phyloP scores from a whole-genome alignment of 2,329 filamentous ascomycete genomes.

The Aspergillus piperis region DNA sequence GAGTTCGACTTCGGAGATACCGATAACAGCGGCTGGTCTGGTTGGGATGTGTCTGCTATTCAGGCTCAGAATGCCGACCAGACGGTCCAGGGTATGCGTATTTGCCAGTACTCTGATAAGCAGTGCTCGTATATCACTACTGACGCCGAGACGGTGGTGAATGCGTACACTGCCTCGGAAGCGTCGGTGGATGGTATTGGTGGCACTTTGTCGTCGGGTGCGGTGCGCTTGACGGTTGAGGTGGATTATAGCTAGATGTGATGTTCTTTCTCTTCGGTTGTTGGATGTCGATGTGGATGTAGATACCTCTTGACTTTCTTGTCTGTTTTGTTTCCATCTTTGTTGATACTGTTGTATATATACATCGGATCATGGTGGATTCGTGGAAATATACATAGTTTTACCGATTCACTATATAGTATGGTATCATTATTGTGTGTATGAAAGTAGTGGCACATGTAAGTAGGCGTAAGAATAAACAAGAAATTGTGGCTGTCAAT shows the following conservation, averaged over 20 bases:
- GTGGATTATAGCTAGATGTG: neutral
- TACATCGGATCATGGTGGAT: neutral
- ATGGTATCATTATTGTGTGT: neutral
- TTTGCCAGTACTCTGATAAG: constrained; percentile 29
- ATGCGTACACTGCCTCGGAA: constrained; percentile 31
- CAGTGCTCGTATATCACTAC: constrained; percentile 36
- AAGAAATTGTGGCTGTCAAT: too few species aligned
- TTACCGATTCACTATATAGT: neutral
- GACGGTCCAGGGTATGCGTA: constrained; percentile 38
- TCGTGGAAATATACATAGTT: neutral
- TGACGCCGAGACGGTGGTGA: constrained; percentile 23
- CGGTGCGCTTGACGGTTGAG: neutral
- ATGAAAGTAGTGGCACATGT: too few species aligned
- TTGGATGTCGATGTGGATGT: neutral
- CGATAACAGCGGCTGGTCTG: constrained; percentile 38
- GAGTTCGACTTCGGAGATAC: constrained; percentile 40
- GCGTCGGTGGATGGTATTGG: constrained; percentile 37
- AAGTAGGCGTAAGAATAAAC: too few species aligned
- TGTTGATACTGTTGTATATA: neutral
- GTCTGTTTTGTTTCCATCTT: neutral
- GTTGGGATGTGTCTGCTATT: constrained; percentile 44
- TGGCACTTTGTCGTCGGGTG: constrained; percentile 16
- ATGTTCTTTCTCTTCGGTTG: too few species aligned
- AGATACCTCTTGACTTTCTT: neutral
- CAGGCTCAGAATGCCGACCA: constrained; percentile 34